Conservation (phyloP, 1,284 basidiomycete species). For the Rhodotorula sp. region DNA sequence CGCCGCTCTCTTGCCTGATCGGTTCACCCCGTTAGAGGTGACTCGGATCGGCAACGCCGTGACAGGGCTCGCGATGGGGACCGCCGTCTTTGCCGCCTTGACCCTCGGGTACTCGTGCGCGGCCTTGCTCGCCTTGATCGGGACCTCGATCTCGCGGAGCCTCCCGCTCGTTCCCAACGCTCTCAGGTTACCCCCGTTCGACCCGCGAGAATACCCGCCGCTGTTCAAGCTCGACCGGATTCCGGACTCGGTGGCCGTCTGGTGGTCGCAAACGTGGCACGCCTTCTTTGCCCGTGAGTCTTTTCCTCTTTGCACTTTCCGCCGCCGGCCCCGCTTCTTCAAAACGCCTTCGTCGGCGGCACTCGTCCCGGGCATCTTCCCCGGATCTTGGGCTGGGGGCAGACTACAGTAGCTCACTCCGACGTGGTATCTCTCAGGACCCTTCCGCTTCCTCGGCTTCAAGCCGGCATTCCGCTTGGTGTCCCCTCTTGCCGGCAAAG, state of each 20-base stretch:
- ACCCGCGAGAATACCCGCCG: constrained; percentile 32
- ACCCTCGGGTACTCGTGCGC: constrained; percentile 26
- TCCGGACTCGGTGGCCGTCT: constrained; percentile 20
- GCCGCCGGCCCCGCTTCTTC: not conserved
- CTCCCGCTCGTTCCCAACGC: constrained; percentile 6
- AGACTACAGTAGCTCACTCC: too few relatives aligned
- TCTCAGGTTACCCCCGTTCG: constrained; percentile 16
- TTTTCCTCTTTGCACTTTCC: not conserved
- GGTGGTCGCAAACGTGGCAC: constrained; percentile 37
- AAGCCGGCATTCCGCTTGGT: constrained; percentile 10
- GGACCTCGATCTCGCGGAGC: constrained; percentile 1
- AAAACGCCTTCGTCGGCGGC: too few relatives aligned
- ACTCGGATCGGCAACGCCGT: constrained; percentile 11
- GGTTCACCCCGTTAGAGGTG: not conserved
- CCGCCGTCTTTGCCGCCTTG: constrained; percentile 28
- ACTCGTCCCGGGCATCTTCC: too few relatives aligned
- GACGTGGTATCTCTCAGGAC: not conserved
- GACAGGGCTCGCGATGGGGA: constrained; percentile 24
- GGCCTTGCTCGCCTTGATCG: constrained; percentile 19
- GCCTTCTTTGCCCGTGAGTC: constrained; percentile 15
- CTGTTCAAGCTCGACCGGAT: constrained; percentile 20
- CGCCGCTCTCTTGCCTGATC: not conserved
- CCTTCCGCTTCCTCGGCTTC: constrained; percentile 35
- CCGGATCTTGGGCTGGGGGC: too few relatives aligned
- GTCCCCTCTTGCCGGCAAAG: constrained; percentile 11